These are phyloP conservation scores for Fusarium citri DNA, from an alignment of 2,329 filamentous ascomycete genomes.

Conservation along the genomic window DNA sequence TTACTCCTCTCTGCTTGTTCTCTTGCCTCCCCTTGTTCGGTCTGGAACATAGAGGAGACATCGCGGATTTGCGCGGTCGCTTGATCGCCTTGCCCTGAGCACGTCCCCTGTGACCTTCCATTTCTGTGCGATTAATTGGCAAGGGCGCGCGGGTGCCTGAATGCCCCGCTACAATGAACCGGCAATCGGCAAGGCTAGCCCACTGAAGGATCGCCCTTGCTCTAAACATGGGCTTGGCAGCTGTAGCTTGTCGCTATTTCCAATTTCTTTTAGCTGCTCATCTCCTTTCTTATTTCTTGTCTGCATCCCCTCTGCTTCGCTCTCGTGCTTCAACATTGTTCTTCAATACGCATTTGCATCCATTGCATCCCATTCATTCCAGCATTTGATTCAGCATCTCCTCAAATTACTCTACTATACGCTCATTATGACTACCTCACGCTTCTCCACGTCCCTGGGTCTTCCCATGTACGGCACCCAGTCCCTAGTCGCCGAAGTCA, in stretches of 20 bases:
- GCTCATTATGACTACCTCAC: slow-evolving; percentile 9
- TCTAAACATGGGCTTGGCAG: neutral
- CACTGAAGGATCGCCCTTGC: neutral
- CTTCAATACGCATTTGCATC: neutral
- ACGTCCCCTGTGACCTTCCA: neutral
- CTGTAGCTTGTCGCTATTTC: slow-evolving; percentile 1
- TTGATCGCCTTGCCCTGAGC: neutral
- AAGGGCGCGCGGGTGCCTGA: neutral
- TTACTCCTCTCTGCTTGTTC: neutral
- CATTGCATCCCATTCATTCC: rapidly evolving
- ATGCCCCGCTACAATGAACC: neutral
- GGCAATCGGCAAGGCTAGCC: neutral
- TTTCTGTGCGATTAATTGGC: neutral
- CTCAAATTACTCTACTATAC: neutral
- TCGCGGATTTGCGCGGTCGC: neutral
- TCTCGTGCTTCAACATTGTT: neutral
- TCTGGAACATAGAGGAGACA: neutral
- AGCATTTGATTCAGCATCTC: rapidly evolving
- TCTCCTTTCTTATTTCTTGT: slow-evolving; percentile 20
- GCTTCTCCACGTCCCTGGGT: slow-evolving; percentile 8
- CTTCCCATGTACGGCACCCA: neutral
- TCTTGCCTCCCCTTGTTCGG: neutral
- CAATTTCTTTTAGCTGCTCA: slow-evolving; percentile 7
- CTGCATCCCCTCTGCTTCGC: neutral
- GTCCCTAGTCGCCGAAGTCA: slow-evolving; percentile 9